phyloP scores from a whole-genome alignment of 805 yeast species.

The Spathaspora boniae region DNA sequence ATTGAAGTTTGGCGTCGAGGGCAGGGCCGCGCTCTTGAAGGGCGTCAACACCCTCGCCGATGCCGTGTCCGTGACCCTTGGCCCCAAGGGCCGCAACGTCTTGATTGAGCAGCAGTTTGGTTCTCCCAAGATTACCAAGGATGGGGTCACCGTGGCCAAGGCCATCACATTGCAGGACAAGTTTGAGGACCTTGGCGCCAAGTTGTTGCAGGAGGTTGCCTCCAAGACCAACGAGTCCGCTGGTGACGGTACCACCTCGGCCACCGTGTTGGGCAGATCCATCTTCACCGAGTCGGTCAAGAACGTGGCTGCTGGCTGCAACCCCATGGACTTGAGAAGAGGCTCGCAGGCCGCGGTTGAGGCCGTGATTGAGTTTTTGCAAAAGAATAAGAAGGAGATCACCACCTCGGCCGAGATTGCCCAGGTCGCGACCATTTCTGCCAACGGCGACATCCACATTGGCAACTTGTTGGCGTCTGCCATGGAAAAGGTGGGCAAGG shows the following conservation, averaged over 20 bases:
- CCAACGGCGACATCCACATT: conserved; percentile 92
- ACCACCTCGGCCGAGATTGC: conserved; percentile 94
- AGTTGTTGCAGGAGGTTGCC: conserved; percentile 93
- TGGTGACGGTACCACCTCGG: conserved; percentile 98
- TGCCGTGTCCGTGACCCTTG: conserved; percentile 94
- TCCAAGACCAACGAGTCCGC: conserved; percentile 96
- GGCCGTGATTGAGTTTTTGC: conserved; percentile 82
- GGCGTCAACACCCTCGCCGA: conserved; percentile 95
- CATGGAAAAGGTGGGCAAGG: conserved; percentile 98
- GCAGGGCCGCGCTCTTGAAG: conserved; percentile 87
- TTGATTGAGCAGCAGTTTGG: conserved; percentile 95
- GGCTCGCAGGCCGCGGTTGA: conserved; percentile 97
- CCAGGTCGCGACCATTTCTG: conserved; percentile 96
- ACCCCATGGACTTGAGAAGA: conserved; percentile 97
- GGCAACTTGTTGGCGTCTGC: conserved; percentile 91
- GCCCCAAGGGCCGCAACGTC: conserved; percentile 97
- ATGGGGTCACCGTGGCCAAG: conserved; percentile 96
- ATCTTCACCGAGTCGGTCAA: conserved; percentile 93
- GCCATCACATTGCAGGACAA: conserved; percentile 80
- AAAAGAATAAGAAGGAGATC: conserved; percentile 84
- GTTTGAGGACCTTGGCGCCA: conserved; percentile 96
- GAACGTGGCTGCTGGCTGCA: conserved; percentile 98
- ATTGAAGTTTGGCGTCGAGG: conserved; percentile 94
- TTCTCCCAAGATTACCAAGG: conserved; percentile 97
- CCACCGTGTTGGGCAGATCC: conserved; percentile 93